These are phyloP conservation scores for Pichia sp. DNA, from an alignment of 1,139 yeast genomes.

Conservation along the genomic window DNA sequence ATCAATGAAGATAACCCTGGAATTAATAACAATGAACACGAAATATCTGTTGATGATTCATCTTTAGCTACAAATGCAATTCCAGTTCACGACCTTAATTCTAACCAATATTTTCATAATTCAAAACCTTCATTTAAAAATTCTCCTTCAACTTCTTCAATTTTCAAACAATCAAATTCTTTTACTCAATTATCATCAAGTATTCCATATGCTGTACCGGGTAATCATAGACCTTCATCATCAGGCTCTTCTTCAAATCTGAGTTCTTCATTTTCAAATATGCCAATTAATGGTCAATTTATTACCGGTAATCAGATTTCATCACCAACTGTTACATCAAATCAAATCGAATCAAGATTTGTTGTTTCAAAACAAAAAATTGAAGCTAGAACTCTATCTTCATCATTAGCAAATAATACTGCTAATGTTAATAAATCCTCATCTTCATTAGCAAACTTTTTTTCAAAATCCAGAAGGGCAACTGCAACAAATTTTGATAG, in stretches of 20 bases:
- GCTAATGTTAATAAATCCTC: conserved; percentile 30
- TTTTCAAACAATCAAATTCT: conserved; percentile 30
- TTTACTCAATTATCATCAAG: conserved; percentile 45
- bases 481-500: conserved; percentile 22
- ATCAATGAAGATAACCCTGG: neutral
- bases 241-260: conserved; percentile 9
- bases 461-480: conserved; percentile 36
- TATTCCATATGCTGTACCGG: conserved; percentile 72
- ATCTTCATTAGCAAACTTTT: conserved; percentile 46
- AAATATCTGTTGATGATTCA: neutral
- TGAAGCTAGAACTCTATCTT: conserved; percentile 35
- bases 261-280: conserved; percentile 15
- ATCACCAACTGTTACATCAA: conserved; percentile 56
- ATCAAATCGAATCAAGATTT: conserved; percentile 60
- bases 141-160: conserved; percentile 19
- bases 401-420: conserved; percentile 8
- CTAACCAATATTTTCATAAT: neutral
- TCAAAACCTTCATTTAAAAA: conserved; percentile 13
- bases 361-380: conserved; percentile 67
- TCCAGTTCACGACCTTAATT: conserved; percentile 1
- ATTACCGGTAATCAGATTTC: conserved; percentile 57
- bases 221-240: conserved; percentile 34
- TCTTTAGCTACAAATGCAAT: conserved; percentile 2
- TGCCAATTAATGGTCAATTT: conserved; percentile 48
- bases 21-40: neutral